These are phyloP conservation scores for Corylus avellana DNA, from an alignment of 306 rosid genomes.

Conservation along the genomic window DNA sequence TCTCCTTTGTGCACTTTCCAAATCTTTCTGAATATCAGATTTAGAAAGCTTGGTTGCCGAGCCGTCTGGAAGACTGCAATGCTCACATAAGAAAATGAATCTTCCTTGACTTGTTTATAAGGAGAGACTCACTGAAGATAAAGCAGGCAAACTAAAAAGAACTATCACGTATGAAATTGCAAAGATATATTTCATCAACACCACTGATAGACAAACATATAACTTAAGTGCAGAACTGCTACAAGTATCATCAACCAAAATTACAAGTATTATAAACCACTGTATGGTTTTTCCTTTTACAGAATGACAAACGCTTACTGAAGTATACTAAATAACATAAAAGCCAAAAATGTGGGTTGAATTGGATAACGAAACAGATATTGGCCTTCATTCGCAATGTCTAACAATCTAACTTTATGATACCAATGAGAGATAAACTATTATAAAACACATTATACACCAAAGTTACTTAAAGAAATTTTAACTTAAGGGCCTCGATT, in stretches of 20 bases:
- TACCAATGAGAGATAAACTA: background rate
- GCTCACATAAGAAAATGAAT: slow-evolving; percentile 34
- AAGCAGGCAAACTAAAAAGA: background rate
- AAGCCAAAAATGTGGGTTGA: background rate
- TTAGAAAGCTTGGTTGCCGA: slow-evolving; percentile 66
- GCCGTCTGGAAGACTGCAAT: slow-evolving; percentile 59
- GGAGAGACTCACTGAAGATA: background rate
- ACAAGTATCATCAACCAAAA: background rate
- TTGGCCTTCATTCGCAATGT: background rate
- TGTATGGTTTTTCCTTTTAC: background rate
- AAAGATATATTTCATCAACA: background rate
- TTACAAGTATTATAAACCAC: background rate
- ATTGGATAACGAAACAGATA: background rate
- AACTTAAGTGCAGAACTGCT: background rate
- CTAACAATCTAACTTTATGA: background rate
- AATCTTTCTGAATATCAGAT: slow-evolving; percentile 67
- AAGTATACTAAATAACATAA: background rate
- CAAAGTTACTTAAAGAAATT: slow-evolving; percentile 4
- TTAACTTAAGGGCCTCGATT: slow-evolving; percentile 7
- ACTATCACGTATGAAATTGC: background rate
- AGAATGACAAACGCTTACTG: background rate
- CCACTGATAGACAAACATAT: background rate
- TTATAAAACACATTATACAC: background rate
- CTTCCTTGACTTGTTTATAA: slow-evolving; percentile 24
- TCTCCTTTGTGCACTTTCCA: slow-evolving; percentile 74